Conservation (phyloP, 2,329 filamentous ascomycete genomes). For the Penicillium sp. region DNA sequence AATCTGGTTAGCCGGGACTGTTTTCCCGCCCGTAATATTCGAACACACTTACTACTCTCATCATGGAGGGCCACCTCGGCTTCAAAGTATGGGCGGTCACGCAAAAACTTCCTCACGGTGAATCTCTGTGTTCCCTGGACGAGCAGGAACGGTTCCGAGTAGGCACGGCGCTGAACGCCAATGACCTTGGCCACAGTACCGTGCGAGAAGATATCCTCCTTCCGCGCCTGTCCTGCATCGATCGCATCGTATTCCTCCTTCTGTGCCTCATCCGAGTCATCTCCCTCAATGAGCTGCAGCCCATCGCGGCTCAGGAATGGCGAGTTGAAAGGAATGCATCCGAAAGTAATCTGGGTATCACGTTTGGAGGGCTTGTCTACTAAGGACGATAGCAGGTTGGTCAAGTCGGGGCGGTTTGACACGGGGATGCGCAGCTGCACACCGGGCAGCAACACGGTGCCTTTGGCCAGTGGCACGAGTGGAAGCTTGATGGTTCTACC, state of each 20-base stretch:
- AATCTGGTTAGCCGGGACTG: constrained; percentile 7
- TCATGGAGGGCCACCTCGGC: constrained; percentile 71
- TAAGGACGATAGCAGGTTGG: constrained; percentile 80
- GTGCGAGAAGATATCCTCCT: constrained; percentile 75
- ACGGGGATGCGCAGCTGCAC: constrained; percentile 83
- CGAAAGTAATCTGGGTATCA: constrained; percentile 71
- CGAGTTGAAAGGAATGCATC: constrained; percentile 82
- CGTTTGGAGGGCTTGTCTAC: constrained; percentile 70
- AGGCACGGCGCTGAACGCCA: constrained; percentile 72
- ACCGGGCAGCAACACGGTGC: constrained; percentile 80
- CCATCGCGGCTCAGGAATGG: constrained; percentile 72
- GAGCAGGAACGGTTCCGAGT: constrained; percentile 75
- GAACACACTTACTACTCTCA: constrained; percentile 60
- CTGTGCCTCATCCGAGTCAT: constrained; percentile 52
- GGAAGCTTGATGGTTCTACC: constrained; percentile 57
- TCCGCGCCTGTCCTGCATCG: constrained; percentile 61
- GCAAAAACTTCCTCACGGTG: constrained; percentile 69
- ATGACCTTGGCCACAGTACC: constrained; percentile 79
- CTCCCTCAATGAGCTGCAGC: constrained; percentile 70
- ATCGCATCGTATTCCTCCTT: constrained; percentile 49
- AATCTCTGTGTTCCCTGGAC: constrained; percentile 84
- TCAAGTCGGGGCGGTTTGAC: constrained; percentile 80
- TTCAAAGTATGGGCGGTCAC: constrained; percentile 84
- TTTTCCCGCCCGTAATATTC: not conserved
- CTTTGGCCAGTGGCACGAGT: constrained; percentile 78